A percentile compares a stretch with the other conserved stretches of the same genome.
Evolutionary conservation across 2,329 filamentous ascomycete genomes (phyloP).

Genomic region (Sporothrix humicola): DNA sequence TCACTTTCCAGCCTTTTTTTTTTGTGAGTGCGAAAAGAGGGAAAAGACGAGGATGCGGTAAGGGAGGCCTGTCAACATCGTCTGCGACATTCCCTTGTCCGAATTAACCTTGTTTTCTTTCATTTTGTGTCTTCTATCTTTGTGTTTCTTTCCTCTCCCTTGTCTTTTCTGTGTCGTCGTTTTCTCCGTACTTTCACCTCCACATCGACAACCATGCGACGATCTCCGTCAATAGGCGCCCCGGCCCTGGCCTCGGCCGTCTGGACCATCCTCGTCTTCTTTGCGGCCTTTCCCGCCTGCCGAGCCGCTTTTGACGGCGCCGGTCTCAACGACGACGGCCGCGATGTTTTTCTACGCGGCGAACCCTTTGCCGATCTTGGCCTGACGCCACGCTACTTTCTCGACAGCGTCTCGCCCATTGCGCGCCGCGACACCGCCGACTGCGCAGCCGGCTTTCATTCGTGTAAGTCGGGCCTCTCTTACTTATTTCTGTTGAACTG

Average conservation of each 20-base stretch:
- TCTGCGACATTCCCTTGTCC: neutral
- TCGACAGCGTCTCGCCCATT: conserved; percentile 25
- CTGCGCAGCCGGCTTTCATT: conserved; percentile 36
- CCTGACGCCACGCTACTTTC: conserved; percentile 30
- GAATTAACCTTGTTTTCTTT: neutral
- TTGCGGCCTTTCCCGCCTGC: neutral
- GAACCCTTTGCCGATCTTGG: conserved; percentile 1
- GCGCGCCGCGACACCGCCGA: conserved; percentile 30
- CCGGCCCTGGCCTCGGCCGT: neutral
- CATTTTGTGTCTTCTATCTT: neutral
- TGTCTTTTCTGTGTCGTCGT: neutral
- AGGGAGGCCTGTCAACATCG: neutral
- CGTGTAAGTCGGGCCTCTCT: conserved; percentile 31
- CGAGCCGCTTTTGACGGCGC: neutral
- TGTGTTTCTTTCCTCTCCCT: neutral
- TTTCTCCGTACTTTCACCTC: neutral
- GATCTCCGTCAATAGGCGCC: conserved; percentile 6
- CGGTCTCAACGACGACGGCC: neutral
- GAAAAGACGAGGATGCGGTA: neutral
- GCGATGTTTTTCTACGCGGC: conserved; percentile 1
- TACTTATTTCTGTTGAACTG: no score
- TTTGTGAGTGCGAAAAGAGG: no score
- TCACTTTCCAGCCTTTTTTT: neutral
- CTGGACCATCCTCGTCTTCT: neutral
- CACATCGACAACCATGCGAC: conserved; percentile 17